Evolutionary conservation across 495 filamentous ascomycete genomes (phyloP).

Genomic region (Aspergillus conjunctus): DNA sequence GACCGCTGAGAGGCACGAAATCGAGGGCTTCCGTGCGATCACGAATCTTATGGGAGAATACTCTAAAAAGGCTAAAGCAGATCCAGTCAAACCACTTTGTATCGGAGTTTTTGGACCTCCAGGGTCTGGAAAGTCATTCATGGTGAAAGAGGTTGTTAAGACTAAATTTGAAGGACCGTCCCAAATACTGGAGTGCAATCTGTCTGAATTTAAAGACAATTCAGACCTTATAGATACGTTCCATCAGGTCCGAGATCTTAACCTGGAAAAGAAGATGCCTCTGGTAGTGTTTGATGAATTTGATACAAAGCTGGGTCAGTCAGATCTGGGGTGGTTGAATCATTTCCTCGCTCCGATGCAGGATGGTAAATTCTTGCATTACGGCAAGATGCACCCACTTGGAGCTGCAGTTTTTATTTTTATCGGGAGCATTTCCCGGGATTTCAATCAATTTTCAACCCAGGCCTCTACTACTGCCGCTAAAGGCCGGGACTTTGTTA

Average conservation of each 20-base stretch:
- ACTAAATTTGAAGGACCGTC: constrained; percentile 1
- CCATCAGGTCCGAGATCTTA: constrained; percentile 2
- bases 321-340: constrained; percentile 3
- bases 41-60: constrained; percentile 4
- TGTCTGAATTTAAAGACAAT: constrained; percentile 3
- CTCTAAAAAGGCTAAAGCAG: background rate
- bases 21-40: constrained; percentile 4
- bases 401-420: constrained; percentile 3
- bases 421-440: background rate
- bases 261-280: background rate
- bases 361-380: constrained; percentile 1
- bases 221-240: constrained; percentile 1
- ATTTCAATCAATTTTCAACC: constrained; percentile 5
- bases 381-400: constrained; percentile 5
- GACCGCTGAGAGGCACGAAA: constrained; percentile 1
- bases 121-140: constrained; percentile 5
- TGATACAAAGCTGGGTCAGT: constrained; percentile 4
- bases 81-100: background rate
- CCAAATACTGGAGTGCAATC: background rate
- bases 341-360: constrained; percentile 4
- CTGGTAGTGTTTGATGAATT: constrained; percentile 5
- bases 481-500: constrained; percentile 6
- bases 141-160: constrained; percentile 3
- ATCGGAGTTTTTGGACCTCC: constrained; percentile 3
- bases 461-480: background rate